Base-by-base conservation (phyloP, 163 green algal genomes). In the Volvox carteri region DNA sequence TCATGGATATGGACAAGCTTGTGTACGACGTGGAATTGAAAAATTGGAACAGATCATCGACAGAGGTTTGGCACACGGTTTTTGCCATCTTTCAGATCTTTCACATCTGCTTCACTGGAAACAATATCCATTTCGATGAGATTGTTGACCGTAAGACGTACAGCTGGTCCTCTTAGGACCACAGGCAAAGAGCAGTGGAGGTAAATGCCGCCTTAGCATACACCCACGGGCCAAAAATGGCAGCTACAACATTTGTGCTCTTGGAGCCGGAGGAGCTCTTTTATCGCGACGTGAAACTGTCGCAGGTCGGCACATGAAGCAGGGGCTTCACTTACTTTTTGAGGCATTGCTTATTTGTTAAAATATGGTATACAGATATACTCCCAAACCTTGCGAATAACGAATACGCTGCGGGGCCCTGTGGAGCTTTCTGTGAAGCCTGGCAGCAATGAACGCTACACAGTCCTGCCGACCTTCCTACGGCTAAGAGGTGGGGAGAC, bases 401-500 rank as follows among this genome's bases (percentile, higher is more conserved):
- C 88, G 33, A 98, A 97, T 77, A 95, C 87, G 11, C 85, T 96
- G 2, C 89, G 84, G 7, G 92, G 91, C 0, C 89, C 88, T 16
- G 87, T 97, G 8, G 96, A 98, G 68, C 92, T 91, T 0, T 92
- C 87, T 2, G 86, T 98, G 8, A 94, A 94, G 18, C 88, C 95
- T 62, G 93, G 94, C 21, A 95, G 91, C 87, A 86, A 65, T 35
- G 95, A 98, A 30, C 81, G 96, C 8, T 97, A 95, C 54, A 94
- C 86, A 3, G 75, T 97, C 0, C 48, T 58, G 3, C 95, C 95
- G 6, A 74, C 60, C 35, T 90, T 74, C 28, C 56, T 97, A 21
- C 86, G 88, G 18, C 73, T 97, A 28, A 92, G 91, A 39, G 86
- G 90, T 21, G 89, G 83, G 1, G 92, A 97, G 35, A 91, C 68